phyloP scores from a whole-genome alignment of 2,329 filamentous ascomycete species.

The Fusarium neocosmosporiellum region DNA sequence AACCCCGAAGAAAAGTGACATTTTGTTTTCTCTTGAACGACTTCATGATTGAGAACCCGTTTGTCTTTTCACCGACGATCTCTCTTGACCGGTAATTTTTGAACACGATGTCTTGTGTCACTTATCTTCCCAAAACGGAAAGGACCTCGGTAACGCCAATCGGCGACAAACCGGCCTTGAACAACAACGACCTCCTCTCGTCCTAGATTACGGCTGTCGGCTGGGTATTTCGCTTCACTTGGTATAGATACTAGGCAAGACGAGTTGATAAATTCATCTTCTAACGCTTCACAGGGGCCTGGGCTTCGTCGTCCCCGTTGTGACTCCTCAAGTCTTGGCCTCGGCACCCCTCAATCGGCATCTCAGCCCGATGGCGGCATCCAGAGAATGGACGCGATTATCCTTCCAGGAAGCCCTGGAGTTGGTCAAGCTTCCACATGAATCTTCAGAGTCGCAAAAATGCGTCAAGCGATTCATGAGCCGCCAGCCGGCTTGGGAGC shows the following conservation, averaged over 20 bases:
- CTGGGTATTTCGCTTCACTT: neutral
- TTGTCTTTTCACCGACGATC: neutral
- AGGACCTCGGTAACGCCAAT: constrained; percentile 30
- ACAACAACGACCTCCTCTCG: neutral
- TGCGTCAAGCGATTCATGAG: constrained; percentile 45
- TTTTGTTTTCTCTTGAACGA: neutral
- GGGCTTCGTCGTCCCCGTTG: neutral
- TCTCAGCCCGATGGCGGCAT: constrained; percentile 10
- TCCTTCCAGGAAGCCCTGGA: constrained; percentile 47
- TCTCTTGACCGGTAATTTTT: neutral
- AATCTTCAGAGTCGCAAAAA: neutral
- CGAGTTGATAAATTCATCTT: neutral
- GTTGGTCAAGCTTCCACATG: constrained; percentile 38
- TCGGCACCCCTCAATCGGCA: neutral
- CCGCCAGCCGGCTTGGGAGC: constrained; percentile 48
- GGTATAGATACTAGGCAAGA: neutral
- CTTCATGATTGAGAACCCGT: neutral
- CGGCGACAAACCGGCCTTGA: neutral
- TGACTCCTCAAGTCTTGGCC: neutral
- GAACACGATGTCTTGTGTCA: constrained; percentile 1
- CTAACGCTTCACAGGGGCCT: too few species aligned
- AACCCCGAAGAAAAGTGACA: neutral
- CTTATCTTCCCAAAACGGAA: neutral
- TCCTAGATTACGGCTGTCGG: neutral
- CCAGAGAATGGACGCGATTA: constrained; percentile 39